These are phyloP conservation scores for Raffaelea ambrosiae DNA, from an alignment of 2,329 filamentous ascomycete species.

Conservation along the genomic window DNA sequence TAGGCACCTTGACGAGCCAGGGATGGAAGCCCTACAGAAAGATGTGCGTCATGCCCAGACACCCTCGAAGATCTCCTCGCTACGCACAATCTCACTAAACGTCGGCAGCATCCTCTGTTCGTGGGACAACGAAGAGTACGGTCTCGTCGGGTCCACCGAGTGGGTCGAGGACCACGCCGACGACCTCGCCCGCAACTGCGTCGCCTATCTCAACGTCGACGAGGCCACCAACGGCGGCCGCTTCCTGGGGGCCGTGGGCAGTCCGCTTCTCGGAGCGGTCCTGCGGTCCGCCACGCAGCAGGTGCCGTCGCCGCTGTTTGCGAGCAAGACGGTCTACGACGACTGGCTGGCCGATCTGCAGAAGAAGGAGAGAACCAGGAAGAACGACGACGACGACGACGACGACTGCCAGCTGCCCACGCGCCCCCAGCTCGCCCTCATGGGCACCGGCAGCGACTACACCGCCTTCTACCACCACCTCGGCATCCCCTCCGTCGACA, in stretches of 20 bases:
- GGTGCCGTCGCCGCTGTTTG: background rate
- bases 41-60: background rate
- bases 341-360: slow-evolving; percentile 39
- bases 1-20: slow-evolving; percentile 58
- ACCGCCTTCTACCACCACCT: slow-evolving; percentile 58
- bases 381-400: no score
- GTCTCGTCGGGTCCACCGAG: slow-evolving; percentile 70
- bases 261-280: background rate
- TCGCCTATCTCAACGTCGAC: slow-evolving; percentile 77
- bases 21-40: slow-evolving; percentile 77
- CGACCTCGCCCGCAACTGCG: slow-evolving; percentile 62
- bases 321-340: background rate
- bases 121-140: slow-evolving; percentile 72
- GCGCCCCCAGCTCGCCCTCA: slow-evolving; percentile 54
- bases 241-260: slow-evolving; percentile 51
- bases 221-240: slow-evolving; percentile 37
- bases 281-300: background rate
- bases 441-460: slow-evolving; percentile 61
- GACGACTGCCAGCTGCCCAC: no score
- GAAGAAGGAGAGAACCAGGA: slow-evolving; percentile 36
- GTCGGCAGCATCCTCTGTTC: background rate
- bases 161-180: slow-evolving; percentile 79
- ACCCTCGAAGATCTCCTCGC: background rate
- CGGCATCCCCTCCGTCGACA: slow-evolving; percentile 38
- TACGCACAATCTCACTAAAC: no score